These are phyloP conservation scores for Saturnispora serradocipensis DNA, from an alignment of 805 yeast genomes.

Conservation along the genomic window DNA sequence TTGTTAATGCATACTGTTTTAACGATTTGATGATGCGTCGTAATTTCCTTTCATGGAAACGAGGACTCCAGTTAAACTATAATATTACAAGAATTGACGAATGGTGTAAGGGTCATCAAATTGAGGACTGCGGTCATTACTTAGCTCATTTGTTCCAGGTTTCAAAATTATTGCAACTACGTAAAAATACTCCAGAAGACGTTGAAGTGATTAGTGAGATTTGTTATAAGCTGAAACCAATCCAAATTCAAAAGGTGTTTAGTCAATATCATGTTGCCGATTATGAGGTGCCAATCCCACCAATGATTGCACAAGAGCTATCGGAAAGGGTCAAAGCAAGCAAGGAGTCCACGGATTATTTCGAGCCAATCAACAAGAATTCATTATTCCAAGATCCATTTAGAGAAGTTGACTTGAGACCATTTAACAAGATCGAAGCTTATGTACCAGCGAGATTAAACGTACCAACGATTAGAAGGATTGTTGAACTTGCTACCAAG, in stretches of 20 bases:
- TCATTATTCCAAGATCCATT: conserved; percentile 82
- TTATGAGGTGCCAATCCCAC: conserved; percentile 86
- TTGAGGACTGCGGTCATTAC: conserved; percentile 78
- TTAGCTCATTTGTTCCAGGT: conserved; percentile 86
- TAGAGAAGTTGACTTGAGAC: conserved; percentile 62
- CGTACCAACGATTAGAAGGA: conserved; percentile 78
- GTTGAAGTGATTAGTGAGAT: conserved; percentile 88
- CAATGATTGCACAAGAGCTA: conserved; percentile 68
- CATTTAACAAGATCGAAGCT: conserved; percentile 74
- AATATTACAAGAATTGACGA: conserved; percentile 94
- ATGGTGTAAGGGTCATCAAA: conserved; percentile 94
- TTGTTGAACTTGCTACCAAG: conserved; percentile 80
- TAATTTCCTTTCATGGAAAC: conserved; percentile 91
- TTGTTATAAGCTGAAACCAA: conserved; percentile 87
- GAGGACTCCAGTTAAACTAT: conserved; percentile 93
- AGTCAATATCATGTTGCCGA: conserved; percentile 87
- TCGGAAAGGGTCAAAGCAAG: conserved; percentile 66
- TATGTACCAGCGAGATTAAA: conserved; percentile 93
- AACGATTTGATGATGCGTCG: conserved; percentile 93
- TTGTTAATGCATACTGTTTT: conserved; percentile 89
- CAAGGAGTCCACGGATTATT: conserved; percentile 53
- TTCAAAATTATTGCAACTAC: conserved; percentile 83
- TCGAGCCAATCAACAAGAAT: conserved; percentile 58
- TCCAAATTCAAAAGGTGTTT: conserved; percentile 89
- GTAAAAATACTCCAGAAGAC: conserved; percentile 83